Evolutionary conservation across 805 yeast species (phyloP).

Genomic region (Teunomyces atbi): DNA sequence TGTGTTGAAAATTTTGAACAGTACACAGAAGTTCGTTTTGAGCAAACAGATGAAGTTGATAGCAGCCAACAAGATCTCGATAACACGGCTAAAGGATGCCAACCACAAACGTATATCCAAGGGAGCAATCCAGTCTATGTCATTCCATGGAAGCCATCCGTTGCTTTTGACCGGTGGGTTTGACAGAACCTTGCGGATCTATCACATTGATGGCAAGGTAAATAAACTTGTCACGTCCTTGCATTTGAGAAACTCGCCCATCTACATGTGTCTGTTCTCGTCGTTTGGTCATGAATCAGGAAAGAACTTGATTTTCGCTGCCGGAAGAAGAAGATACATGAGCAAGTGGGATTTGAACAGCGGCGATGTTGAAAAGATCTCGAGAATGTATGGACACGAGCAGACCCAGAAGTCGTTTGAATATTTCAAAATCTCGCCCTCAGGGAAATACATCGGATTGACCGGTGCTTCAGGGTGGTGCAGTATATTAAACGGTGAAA

Average conservation of each 20-base stretch:
- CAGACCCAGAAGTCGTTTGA: slow-evolving; percentile 83
- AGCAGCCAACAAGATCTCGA: slow-evolving; percentile 69
- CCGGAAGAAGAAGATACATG: slow-evolving; percentile 90
- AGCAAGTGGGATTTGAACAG: slow-evolving; percentile 81
- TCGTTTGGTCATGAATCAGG: slow-evolving; percentile 16
- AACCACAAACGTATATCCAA: slow-evolving; percentile 65
- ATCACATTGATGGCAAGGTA: slow-evolving; percentile 83
- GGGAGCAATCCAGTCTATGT: slow-evolving; percentile 79
- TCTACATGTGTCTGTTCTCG: slow-evolving; percentile 71
- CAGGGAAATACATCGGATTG: slow-evolving; percentile 71
- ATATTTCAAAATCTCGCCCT: slow-evolving; percentile 71
- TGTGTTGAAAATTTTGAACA: slow-evolving; percentile 29
- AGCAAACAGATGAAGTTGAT: slow-evolving; percentile 53
- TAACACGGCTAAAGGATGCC: slow-evolving; percentile 84
- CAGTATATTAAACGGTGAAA: slow-evolving; percentile 68
- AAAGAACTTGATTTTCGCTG: slow-evolving; percentile 62
- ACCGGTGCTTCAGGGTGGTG: slow-evolving; percentile 91
- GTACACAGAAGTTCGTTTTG: slow-evolving; percentile 38
- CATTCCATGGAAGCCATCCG: slow-evolving; percentile 85
- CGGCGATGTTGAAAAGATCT: slow-evolving; percentile 77
- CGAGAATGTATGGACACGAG: slow-evolving; percentile 91
- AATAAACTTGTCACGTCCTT: slow-evolving; percentile 82
- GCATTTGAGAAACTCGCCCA: slow-evolving; percentile 74
- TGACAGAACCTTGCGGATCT: slow-evolving; percentile 82
- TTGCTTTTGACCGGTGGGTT: slow-evolving; percentile 87